phyloP scores from a whole-genome alignment of 140 eudicot genomes.

The Senecio squalidus region DNA sequence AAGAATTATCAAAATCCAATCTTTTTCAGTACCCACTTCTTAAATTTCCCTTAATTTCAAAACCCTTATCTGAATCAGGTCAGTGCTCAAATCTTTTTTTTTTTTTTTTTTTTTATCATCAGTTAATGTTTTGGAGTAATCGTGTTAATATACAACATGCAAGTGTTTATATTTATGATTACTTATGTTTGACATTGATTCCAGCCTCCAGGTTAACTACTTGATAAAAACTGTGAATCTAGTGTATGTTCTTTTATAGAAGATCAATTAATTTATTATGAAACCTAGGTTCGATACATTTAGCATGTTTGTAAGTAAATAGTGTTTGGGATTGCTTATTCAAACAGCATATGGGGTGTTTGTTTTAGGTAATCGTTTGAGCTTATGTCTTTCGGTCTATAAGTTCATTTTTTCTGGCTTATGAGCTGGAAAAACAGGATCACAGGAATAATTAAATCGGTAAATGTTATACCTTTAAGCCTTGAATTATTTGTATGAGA shows the following conservation, averaged over 20 bases:
- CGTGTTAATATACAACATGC: not conserved
- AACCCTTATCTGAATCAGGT: slow-evolving; percentile 24
- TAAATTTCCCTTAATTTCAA: slow-evolving; percentile 6
- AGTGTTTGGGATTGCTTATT: not conserved
- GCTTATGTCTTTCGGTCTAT: too few relatives aligned
- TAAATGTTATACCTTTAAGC: too few relatives aligned
- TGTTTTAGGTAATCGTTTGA: too few relatives aligned
- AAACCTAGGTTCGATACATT: slow-evolving; percentile 7
- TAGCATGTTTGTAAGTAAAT: not conserved
- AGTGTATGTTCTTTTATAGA: not conserved
- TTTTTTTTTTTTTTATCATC: not conserved
- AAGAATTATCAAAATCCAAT: slow-evolving; percentile 4
- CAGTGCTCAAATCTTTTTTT: not conserved
- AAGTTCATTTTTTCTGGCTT: too few relatives aligned
- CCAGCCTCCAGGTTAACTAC: not conserved
- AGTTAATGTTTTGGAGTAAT: not conserved
- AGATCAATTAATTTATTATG: not conserved
- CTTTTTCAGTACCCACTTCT: slow-evolving; percentile 9
- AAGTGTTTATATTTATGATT: not conserved
- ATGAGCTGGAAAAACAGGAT: too few relatives aligned
- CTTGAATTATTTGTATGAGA: too few relatives aligned
- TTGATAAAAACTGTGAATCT: not conserved
- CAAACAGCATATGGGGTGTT: too few relatives aligned
- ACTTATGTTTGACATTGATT: not conserved
- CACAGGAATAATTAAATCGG: too few relatives aligned